phyloP scores from a whole-genome alignment of 2,329 filamentous ascomycete species.

The Claviceps lovelessii region DNA sequence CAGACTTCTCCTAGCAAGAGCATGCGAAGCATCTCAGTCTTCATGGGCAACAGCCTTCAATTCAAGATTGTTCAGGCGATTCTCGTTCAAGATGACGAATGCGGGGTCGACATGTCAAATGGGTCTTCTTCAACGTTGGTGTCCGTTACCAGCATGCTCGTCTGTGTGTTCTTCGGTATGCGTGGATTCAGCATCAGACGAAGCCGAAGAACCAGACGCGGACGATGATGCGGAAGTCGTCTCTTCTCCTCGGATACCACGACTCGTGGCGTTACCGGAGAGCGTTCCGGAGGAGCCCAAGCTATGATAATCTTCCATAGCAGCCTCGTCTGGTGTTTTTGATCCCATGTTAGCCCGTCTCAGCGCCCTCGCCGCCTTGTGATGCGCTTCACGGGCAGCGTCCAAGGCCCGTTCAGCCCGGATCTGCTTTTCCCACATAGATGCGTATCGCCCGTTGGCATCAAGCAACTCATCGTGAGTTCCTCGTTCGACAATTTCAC shows the following conservation, averaged over 20 bases:
- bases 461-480: constrained; percentile 64
- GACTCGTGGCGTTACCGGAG: constrained; percentile 20
- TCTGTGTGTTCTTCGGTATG: constrained; percentile 12
- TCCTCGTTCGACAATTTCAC: constrained; percentile 63
- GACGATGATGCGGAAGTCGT: constrained; percentile 14
- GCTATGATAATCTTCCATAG: constrained; percentile 32
- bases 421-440: constrained; percentile 85
- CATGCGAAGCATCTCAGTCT: background rate
- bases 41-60: background rate
- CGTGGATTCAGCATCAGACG: constrained; percentile 26
- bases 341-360: constrained; percentile 35
- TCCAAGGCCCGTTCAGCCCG: constrained; percentile 52
- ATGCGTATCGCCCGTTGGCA: constrained; percentile 57
- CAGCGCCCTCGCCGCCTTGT: constrained; percentile 23
- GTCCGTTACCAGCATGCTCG: background rate
- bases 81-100: background rate
- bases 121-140: background rate
- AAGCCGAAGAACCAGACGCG: constrained; percentile 13
- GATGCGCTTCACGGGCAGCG: constrained; percentile 21
- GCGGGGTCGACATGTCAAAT: background rate
- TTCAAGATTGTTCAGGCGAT: background rate
- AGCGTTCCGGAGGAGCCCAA: constrained; percentile 31
- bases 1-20: background rate
- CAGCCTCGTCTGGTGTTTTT: constrained; percentile 22
- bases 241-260: constrained; percentile 19